Evolutionary conservation across 2,329 filamentous ascomycete genomes (phyloP).

Genomic region (Zymoseptoria brevis): DNA sequence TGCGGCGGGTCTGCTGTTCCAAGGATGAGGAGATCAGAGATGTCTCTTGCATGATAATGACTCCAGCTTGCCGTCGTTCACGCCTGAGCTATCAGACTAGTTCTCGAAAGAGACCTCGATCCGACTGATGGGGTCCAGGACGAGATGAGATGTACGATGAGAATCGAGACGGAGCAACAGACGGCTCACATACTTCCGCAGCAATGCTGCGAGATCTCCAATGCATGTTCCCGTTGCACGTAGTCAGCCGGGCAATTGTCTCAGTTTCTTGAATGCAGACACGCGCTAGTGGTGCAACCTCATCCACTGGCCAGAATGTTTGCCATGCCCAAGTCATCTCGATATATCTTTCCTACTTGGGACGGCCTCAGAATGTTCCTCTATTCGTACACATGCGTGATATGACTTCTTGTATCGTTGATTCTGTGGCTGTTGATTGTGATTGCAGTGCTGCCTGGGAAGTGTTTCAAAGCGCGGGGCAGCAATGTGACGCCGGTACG

Average conservation of each 20-base stretch:
- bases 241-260: not conserved
- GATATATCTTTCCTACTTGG: not conserved
- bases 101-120: not conserved
- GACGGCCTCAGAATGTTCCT: not conserved
- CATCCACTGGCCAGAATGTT: not conserved
- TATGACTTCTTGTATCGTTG: not conserved
- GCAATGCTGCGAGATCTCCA: not conserved
- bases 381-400: not conserved
- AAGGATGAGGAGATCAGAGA: not conserved
- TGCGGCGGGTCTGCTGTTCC: constrained; percentile 72
- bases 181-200: not conserved
- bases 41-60: not conserved
- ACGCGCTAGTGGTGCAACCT: not conserved
- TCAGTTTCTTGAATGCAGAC: not conserved
- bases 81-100: too few relatives aligned
- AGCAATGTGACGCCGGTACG: not conserved
- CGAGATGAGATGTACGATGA: not conserved
- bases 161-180: not conserved
- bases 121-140: too few relatives aligned
- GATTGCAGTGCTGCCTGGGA: not conserved
- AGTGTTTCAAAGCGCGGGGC: not conserved
- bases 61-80: not conserved
- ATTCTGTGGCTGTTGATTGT: not conserved
- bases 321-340: not conserved
- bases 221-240: not conserved